phyloP scores from a whole-genome alignment of 2,329 filamentous ascomycete genomes.

The Cordyceps farinosa region DNA sequence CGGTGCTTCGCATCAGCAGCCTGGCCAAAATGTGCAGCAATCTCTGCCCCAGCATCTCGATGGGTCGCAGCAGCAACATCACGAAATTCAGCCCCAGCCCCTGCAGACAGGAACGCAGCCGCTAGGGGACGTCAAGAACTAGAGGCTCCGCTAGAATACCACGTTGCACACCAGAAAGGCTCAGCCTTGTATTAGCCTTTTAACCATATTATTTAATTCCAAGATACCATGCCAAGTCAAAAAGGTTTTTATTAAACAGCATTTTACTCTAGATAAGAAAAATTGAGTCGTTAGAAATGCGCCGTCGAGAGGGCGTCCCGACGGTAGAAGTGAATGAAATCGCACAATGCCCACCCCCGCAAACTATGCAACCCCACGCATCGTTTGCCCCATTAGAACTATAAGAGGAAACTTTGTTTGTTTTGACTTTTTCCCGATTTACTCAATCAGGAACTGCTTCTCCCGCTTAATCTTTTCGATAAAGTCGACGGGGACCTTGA shows the following conservation, averaged over 20 bases:
- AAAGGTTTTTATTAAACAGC: background rate
- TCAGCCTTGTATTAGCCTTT: background rate
- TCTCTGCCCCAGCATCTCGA: background rate
- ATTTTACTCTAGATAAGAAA: background rate
- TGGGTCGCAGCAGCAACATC: background rate
- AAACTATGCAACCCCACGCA: background rate
- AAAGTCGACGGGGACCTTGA: conserved; percentile 56
- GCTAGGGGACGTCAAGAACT: background rate
- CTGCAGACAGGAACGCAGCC: background rate
- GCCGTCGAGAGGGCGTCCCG: background rate
- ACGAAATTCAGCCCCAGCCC: background rate
- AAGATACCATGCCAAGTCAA: background rate
- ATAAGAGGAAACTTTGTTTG: too few species aligned
- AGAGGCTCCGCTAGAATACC: background rate
- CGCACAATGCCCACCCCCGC: background rate
- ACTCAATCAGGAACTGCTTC: conserved; percentile 52
- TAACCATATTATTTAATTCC: background rate
- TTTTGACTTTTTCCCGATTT: background rate
- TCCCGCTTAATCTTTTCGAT: conserved; percentile 58
- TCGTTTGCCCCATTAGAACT: background rate
- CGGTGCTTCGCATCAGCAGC: background rate
- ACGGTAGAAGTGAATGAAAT: background rate
- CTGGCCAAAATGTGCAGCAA: background rate
- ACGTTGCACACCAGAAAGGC: background rate
- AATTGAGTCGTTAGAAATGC: background rate